phyloP scores from a whole-genome alignment of 805 yeast genomes.

The Candida endomychidarum region DNA sequence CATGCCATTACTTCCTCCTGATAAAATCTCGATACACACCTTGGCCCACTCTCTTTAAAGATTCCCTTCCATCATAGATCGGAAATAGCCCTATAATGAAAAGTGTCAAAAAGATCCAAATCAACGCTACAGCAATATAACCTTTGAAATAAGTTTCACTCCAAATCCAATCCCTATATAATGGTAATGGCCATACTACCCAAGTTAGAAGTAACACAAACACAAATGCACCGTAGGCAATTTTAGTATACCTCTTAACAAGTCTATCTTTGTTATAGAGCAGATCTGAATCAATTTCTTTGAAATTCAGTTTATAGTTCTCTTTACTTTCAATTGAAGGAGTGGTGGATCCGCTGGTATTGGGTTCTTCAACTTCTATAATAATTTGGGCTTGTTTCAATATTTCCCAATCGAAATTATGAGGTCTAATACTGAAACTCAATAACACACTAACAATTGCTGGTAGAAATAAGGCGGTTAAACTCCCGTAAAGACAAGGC shows the following conservation, averaged over 20 bases:
- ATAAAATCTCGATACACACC: slow-evolving; percentile 20
- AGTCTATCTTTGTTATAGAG: slow-evolving; percentile 6
- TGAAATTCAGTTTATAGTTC: not conserved
- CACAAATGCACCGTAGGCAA: slow-evolving; percentile 26
- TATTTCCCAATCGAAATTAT: slow-evolving; percentile 29
- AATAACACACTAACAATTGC: slow-evolving; percentile 27
- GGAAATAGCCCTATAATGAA: slow-evolving; percentile 35
- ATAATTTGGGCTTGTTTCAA: slow-evolving; percentile 22
- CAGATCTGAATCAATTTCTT: not conserved
- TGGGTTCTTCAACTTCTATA: slow-evolving; percentile 12
- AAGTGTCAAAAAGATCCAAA: slow-evolving; percentile 41
- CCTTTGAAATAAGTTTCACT: slow-evolving; percentile 37
- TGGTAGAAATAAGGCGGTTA: slow-evolving; percentile 34
- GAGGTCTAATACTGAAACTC: slow-evolving; percentile 26
- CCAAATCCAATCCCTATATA: slow-evolving; percentile 44
- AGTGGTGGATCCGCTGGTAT: not conserved
- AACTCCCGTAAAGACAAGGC: slow-evolving; percentile 35
- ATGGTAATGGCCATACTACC: slow-evolving; percentile 45
- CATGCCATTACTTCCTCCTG: not conserved
- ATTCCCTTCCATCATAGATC: slow-evolving; percentile 33
- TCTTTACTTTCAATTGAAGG: slow-evolving; percentile 5
- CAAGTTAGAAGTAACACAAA: slow-evolving; percentile 32
- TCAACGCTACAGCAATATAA: slow-evolving; percentile 34
- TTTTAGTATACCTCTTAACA: slow-evolving; percentile 20
- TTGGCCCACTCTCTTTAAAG: slow-evolving; percentile 21